Conservation (phyloP, 1,284 basidiomycete genomes). For the Boletus smithii region DNA sequence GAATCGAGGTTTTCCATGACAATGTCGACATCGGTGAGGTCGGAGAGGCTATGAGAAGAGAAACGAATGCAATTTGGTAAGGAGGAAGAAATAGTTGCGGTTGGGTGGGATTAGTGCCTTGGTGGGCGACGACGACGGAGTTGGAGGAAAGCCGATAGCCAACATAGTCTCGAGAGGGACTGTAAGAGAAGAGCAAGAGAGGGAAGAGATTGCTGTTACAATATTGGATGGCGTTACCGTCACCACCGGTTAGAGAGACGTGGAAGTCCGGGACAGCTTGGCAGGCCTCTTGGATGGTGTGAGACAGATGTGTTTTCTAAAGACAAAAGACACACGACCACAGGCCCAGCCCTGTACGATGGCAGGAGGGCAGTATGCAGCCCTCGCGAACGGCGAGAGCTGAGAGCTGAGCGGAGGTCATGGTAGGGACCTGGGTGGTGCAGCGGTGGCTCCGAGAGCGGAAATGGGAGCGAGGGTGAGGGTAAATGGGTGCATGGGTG, state of each 20-base stretch:
- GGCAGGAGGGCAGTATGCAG: slow-evolving; percentile 47
- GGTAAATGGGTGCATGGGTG: slow-evolving; percentile 6
- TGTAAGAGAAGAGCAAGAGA: background rate
- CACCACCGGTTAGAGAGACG: slow-evolving; percentile 38
- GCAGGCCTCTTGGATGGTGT: slow-evolving; percentile 32
- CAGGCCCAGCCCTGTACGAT: slow-evolving; percentile 44
- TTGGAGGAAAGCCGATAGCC: slow-evolving; percentile 32
- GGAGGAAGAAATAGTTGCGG: slow-evolving; percentile 18
- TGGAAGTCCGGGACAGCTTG: slow-evolving; percentile 36
- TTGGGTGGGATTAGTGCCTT: slow-evolving; percentile 34
- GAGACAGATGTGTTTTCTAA: background rate
- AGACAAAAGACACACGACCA: slow-evolving; percentile 36
- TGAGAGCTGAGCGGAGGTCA: slow-evolving; percentile 37
- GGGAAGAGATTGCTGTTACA: slow-evolving; percentile 28
- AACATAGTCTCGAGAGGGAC: slow-evolving; percentile 31
- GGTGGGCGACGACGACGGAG: slow-evolving; percentile 35
- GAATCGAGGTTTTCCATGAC: slow-evolving; percentile 27
- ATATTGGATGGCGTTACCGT: slow-evolving; percentile 37
- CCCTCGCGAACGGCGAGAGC: slow-evolving; percentile 45
- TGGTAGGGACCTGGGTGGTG: slow-evolving; percentile 19
- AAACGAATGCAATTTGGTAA: background rate
- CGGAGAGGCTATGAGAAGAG: slow-evolving; percentile 22
- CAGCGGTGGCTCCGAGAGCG: slow-evolving; percentile 11
- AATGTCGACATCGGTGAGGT: slow-evolving; percentile 34
- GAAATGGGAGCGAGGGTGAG: slow-evolving; percentile 4